Conservation (phyloP, 2,329 filamentous ascomycete species). For the Mycocentrospora acerina region DNA sequence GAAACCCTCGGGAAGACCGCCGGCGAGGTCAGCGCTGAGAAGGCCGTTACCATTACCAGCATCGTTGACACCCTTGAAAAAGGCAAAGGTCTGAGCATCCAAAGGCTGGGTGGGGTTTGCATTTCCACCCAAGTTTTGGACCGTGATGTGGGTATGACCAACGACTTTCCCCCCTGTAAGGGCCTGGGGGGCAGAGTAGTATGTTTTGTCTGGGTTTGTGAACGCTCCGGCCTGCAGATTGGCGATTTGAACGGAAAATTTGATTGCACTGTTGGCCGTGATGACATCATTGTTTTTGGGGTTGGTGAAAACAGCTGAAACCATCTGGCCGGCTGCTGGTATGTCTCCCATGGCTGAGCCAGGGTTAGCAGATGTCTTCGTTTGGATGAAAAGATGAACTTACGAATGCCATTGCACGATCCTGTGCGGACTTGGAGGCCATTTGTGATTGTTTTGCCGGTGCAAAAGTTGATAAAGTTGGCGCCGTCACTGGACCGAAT, state of each 20-base stretch:
- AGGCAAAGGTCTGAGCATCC: constrained; percentile 51
- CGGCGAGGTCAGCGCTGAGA: constrained; percentile 49
- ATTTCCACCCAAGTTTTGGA: constrained; percentile 50
- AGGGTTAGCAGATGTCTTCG: neutral
- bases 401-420: constrained; percentile 59
- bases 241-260: constrained; percentile 50
- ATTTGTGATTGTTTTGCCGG: constrained; percentile 57
- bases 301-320: constrained; percentile 55
- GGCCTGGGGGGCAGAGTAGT: constrained; percentile 58
- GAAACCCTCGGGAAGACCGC: constrained; percentile 50
- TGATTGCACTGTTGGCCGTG: constrained; percentile 47
- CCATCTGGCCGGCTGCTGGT: constrained; percentile 54
- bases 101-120: constrained; percentile 41
- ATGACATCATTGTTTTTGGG: constrained; percentile 49
- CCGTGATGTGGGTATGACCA: constrained; percentile 55
- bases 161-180: constrained; percentile 47
- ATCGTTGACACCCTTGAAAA: constrained; percentile 62
- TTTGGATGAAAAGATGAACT: constrained; percentile 8
- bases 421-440: constrained; percentile 53
- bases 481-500: constrained; percentile 44
- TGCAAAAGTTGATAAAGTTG: constrained; percentile 64
- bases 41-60: constrained; percentile 50
- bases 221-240: constrained; percentile 57
- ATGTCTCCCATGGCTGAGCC: constrained; percentile 57
- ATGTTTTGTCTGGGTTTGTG: constrained; percentile 56